These are phyloP conservation scores for Arthroderma sp. DNA, from an alignment of 2,329 filamentous ascomycete genomes.

Conservation along the genomic window DNA sequence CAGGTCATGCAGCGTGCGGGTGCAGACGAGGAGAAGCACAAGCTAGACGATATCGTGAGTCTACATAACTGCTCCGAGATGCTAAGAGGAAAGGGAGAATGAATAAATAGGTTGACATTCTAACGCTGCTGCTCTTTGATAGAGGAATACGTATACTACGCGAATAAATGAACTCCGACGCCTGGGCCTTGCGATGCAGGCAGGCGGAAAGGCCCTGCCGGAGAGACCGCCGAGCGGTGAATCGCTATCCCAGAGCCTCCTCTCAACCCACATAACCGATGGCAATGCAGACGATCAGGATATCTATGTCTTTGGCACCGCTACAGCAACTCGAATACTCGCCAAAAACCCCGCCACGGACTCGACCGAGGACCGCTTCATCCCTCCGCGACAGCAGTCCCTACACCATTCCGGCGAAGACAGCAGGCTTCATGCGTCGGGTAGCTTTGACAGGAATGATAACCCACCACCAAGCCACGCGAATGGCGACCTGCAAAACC, in stretches of 20 bases:
- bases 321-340: conserved; percentile 42
- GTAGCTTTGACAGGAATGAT: background rate
- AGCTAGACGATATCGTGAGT: conserved; percentile 86
- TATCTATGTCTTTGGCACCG: conserved; percentile 40
- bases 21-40: conserved; percentile 68
- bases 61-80: no score
- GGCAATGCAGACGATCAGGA: conserved; percentile 27
- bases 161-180: conserved; percentile 77
- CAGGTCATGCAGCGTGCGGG: conserved; percentile 79
- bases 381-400: conserved; percentile 30
- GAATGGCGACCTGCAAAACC: background rate
- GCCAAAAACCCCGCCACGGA: conserved; percentile 25
- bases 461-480: conserved; percentile 30
- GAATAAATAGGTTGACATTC: no score
- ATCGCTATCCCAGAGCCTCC: conserved; percentile 28
- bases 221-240: conserved; percentile 53
- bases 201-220: conserved; percentile 64
- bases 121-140: conserved; percentile 4
- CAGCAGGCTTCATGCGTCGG: background rate
- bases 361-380: conserved; percentile 20
- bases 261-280: background rate
- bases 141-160: conserved; percentile 82
- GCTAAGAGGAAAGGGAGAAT: no score
- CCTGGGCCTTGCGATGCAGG: conserved; percentile 43
- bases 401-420: conserved; percentile 22